Evolutionary conservation across 2,329 filamentous ascomycete species (phyloP).

Genomic region (Lasiodiplodia gonubiensis): DNA sequence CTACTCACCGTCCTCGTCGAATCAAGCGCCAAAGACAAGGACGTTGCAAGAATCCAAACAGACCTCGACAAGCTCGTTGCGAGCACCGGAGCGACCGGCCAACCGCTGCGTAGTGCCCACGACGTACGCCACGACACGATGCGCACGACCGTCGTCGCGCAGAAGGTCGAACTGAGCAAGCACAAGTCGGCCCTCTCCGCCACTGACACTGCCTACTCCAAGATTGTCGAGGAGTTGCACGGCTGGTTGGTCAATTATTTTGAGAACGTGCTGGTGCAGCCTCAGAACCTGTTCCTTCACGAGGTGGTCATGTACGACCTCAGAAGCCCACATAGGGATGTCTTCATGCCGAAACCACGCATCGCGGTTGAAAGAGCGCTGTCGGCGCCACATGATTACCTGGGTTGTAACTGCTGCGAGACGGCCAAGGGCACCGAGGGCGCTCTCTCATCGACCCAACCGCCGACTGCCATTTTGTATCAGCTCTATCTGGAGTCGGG

Average conservation of each 20-base stretch:
- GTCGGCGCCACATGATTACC: constrained; percentile 75
- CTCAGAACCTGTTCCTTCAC: constrained; percentile 63
- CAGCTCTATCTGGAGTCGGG: constrained; percentile 80
- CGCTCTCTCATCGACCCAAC: constrained; percentile 65
- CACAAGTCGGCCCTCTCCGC: constrained; percentile 73
- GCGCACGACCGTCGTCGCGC: constrained; percentile 78
- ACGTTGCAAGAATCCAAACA: background rate
- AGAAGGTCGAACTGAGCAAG: constrained; percentile 79
- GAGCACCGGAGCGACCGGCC: constrained; percentile 22
- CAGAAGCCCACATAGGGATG: constrained; percentile 70
- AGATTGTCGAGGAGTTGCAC: constrained; percentile 64
- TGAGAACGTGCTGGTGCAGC: constrained; percentile 52
- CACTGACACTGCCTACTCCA: constrained; percentile 73
- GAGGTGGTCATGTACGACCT: constrained; percentile 80
- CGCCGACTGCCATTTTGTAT: constrained; percentile 75
- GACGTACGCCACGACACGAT: constrained; percentile 71
- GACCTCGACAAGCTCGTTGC: constrained; percentile 20
- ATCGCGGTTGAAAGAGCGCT: constrained; percentile 74
- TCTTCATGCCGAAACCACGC: constrained; percentile 76
- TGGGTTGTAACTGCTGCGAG: constrained; percentile 72
- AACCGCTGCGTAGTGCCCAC: constrained; percentile 73
- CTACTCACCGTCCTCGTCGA: constrained; percentile 47
- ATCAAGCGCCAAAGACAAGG: background rate
- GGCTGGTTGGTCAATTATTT: constrained; percentile 58
- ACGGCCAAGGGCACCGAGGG: constrained; percentile 36